phyloP scores from a whole-genome alignment of 305 asterid species.

The Stenogyne calaminthoides region DNA sequence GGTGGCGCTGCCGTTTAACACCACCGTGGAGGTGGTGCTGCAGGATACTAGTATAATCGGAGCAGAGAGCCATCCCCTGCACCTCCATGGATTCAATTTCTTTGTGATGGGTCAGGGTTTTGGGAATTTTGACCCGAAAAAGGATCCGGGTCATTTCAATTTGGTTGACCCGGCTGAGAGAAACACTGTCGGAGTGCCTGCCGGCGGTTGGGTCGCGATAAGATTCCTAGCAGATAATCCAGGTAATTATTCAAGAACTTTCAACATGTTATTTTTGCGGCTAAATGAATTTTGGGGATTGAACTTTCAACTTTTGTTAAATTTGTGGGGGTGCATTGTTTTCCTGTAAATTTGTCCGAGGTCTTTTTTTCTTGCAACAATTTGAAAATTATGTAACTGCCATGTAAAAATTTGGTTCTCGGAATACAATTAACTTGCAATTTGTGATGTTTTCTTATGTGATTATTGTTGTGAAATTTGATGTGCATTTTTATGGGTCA shows the following conservation, averaged over 20 bases:
- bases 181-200: conserved; percentile 66
- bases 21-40: conserved; percentile 64
- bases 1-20: conserved; percentile 47
- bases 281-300: too few species aligned
- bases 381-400: too few species aligned
- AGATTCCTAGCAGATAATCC: conserved; percentile 78
- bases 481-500: background rate
- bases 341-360: too few species aligned
- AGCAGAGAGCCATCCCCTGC: conserved; percentile 75
- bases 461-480: background rate
- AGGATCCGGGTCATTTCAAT: conserved; percentile 57
- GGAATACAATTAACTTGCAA: too few species aligned
- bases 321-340: too few species aligned
- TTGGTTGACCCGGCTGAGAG: conserved; percentile 69
- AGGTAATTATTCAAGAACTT: conserved; percentile 39
- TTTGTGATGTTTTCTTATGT: too few species aligned
- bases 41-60: conserved; percentile 72
- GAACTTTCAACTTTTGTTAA: too few species aligned
- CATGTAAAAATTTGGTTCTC: too few species aligned
- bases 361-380: too few species aligned
- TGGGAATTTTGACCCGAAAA: conserved; percentile 64
- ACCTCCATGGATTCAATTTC: conserved; percentile 79
- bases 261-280: too few species aligned
- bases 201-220: conserved; percentile 79
- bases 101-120: conserved; percentile 65